Base-by-base conservation (phyloP, 1,284 basidiomycete species). In the Phenoliferia sp. region DNA sequence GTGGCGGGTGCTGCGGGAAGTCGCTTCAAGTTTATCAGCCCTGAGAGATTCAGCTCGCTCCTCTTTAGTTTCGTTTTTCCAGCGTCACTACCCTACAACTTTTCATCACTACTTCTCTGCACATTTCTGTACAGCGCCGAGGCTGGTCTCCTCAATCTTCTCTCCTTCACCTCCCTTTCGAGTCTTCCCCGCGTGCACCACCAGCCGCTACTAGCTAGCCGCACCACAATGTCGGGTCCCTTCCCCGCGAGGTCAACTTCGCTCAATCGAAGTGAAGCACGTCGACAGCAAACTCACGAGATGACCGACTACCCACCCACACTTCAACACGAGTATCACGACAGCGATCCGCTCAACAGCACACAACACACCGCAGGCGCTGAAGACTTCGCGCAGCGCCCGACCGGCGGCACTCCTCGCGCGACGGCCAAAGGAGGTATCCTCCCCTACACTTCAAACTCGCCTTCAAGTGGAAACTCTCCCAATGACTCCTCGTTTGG, bases 311-410 rank as follows among this genome's bases (percentile, higher is more conserved):
- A 17, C 54, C 9, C 34, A 3, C 39, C n/a, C 17, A 19, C 17
- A 2, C 29, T 12, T 28, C 7, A 26, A n/a, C 55, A 58, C 7
- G 32, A 36, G 19, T 44, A 22, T 29, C 9, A 59, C 39, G 70
- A 72, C 63, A 56, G 52, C 19, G 70, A 69, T 54, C 70, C 70
- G 17, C 64, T 72, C 55, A 61, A n/a, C 68, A 16, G 28, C 34
- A 28, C 50, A 63, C 59, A 63, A 61, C 39, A 63, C 63, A 28
- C 69, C 69, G 5, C 48, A 62, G 39, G n/a, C n/a, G n/a, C n/a
- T n/a, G n/a, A n/a, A n/a, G n/a, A n/a, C n/a, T 44, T 66, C 6
- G 32, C 52, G 0, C 26, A 56, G 39, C 32, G 44, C 1, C 33
- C 58, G 3, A n/a, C n/a, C n/a, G n/a, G n/a, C n/a, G 36, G 57